A percentile compares a stretch with the other conserved stretches of the same genome.
These are phyloP conservation scores for Rhizopogon vulgaris DNA, from an alignment of 768 basidiomycete species.

Conservation along the genomic window DNA sequence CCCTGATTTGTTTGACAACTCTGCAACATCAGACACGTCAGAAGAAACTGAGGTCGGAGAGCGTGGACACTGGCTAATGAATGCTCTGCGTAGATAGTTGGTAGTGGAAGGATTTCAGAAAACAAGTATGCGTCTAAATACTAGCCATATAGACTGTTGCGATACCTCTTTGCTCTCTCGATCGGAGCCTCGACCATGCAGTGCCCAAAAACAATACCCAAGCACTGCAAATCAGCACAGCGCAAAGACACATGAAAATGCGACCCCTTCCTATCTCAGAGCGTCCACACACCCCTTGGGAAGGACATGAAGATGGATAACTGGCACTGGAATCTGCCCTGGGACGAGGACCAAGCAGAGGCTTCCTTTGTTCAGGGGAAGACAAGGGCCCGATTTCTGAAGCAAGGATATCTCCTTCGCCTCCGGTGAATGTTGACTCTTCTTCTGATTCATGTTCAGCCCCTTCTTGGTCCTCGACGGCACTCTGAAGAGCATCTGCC, in stretches of 20 bases:
- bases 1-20: constrained; percentile 18
- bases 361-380: constrained; percentile 8
- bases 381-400: constrained; percentile 2
- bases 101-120: background rate
- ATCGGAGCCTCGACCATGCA: constrained; percentile 51
- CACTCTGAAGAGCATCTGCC: background rate
- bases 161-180: constrained; percentile 28
- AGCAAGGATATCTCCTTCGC: constrained; percentile 2
- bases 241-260: constrained; percentile 40
- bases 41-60: constrained; percentile 26
- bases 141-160: background rate
- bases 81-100: background rate
- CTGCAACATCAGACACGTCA: constrained; percentile 22
- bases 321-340: background rate
- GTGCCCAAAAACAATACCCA: constrained; percentile 64
- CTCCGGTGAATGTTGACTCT: background rate
- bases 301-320: constrained; percentile 8
- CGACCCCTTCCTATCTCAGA: constrained; percentile 43
- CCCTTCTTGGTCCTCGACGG: background rate
- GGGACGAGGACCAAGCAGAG: constrained; percentile 3
- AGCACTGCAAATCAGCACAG: constrained; percentile 38
- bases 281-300: constrained; percentile 14
- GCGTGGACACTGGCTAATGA: constrained; percentile 26
- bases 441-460: background rate
- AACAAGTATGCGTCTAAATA: background rate